phyloP scores from a whole-genome alignment of 768 basidiomycete species.

The Lactarius deliciosus region DNA sequence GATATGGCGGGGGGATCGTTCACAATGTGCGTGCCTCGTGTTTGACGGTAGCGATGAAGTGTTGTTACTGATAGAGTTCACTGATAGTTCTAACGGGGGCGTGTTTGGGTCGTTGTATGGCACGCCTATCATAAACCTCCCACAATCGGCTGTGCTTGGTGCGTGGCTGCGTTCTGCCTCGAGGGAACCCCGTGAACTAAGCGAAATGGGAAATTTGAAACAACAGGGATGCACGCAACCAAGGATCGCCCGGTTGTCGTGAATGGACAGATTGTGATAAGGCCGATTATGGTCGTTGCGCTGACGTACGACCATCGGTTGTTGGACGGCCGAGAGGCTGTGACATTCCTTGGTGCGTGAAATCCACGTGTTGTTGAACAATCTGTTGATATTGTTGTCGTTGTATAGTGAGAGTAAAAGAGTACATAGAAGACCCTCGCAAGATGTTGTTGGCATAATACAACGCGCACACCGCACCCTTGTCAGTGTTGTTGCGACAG shows the following conservation, averaged over 20 bases:
- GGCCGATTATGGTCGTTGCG: constrained; percentile 95
- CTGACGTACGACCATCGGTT: constrained; percentile 95
- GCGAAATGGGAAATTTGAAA: constrained; percentile 1
- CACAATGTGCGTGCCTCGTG: constrained; percentile 71
- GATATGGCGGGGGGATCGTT: constrained; percentile 99
- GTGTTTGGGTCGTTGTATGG: constrained; percentile 97
- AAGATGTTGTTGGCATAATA: constrained; percentile 41
- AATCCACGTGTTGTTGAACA: constrained; percentile 9
- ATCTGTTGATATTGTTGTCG: constrained; percentile 18
- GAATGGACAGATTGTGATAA: constrained; percentile 92
- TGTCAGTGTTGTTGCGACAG: constrained; percentile 9
- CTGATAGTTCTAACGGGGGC: constrained; percentile 88
- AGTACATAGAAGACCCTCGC: constrained; percentile 54
- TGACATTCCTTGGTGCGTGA: constrained; percentile 91
- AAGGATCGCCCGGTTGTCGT: constrained; percentile 90
- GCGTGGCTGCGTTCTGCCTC: constrained; percentile 31
- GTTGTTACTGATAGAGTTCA: constrained; percentile 20
- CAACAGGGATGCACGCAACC: constrained; percentile 87
- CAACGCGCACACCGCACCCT: not conserved
- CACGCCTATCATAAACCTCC: constrained; percentile 98
- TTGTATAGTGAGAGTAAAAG: constrained; percentile 47
- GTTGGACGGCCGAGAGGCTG: constrained; percentile 93
- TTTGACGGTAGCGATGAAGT: constrained; percentile 4
- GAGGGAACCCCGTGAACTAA: constrained; percentile 21
- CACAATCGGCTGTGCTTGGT: constrained; percentile 92